Evolutionary conservation across 2,329 filamentous ascomycete species (phyloP), one percentile per base, ranked within the genome.

Genomic region (Cercospora citrullina): DNA sequence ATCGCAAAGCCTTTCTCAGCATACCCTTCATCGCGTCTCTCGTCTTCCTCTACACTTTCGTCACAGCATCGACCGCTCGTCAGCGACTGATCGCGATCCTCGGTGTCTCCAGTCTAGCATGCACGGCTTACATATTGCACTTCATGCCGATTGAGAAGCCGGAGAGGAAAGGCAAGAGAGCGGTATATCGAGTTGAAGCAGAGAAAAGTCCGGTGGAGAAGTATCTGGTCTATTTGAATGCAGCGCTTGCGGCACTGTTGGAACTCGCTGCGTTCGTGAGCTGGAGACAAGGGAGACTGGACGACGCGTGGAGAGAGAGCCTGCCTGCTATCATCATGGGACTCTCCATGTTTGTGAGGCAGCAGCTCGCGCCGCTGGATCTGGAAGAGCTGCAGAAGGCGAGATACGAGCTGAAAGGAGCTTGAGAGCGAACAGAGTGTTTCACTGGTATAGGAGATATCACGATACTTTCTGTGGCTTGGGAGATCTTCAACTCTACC

Each of bases 211-310:
- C 89, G 9, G 79, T 92, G 23, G 83, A 86, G 72, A 79, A 72
- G 60, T 87, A 87, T 71, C 79, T 92, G 9, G 87, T 90, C 0
- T 84, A 82, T 39, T 77, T 90, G 48, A 92, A 92, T 75, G 71
- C 83, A 0, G 85, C 78, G 0, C 77, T 92, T n/a, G 87, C 84
- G 58, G 71, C 78, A 0, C 68, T 91, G 63, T 80, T 90, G 10
- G 76, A 79, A 80, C 36, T 76, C 85, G 68, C 81, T 82, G 72
- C 85, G 83, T 4, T 73, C 80, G 9, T 77, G 79, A 67, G 78
- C 72, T 57, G 76, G 79, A 70, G 68, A 77, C 72, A 73, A 71
- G 76, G 68, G 71, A 66, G 67, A 51, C 58, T 53, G 26, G 70
- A 74, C 48, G 74, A 72, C 68, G 77, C 73, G 65, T 74, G 69